Evolutionary conservation across 345 rosid species (phyloP).

Genomic region (Hirschfeldia incana): DNA sequence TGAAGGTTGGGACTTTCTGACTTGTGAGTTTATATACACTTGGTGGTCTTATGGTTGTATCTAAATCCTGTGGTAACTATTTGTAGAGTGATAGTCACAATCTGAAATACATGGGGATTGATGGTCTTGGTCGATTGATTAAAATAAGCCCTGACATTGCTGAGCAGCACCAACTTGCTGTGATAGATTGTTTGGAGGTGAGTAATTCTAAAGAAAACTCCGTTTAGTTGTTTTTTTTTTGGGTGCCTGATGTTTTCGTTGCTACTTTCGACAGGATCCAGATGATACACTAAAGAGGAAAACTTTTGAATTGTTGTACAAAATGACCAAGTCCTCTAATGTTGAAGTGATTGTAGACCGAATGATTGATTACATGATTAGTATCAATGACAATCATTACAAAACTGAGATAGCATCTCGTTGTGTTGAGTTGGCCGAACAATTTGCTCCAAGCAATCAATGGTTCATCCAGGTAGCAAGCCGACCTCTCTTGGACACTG

Average conservation of each 20-base stretch:
- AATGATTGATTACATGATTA: conserved; percentile 97
- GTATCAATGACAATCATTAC: conserved; percentile 90
- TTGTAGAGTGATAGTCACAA: conserved; percentile 96
- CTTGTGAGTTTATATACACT: background rate
- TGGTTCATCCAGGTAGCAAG: conserved; percentile 93
- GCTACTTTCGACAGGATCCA: conserved; percentile 66
- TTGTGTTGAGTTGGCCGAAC: conserved; percentile 94
- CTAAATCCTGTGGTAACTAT: conserved; percentile 25
- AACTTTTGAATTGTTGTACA: conserved; percentile 88
- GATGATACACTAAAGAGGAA: conserved; percentile 97
- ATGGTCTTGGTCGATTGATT: conserved; percentile 90
- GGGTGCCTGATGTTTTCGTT: conserved; percentile 18
- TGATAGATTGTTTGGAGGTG: conserved; percentile 99
- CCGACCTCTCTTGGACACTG: conserved; percentile 9
- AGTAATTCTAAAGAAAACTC: conserved; percentile 17
- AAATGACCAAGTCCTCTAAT: conserved; percentile 96
- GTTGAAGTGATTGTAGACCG: conserved; percentile 98
- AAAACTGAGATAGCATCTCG: conserved; percentile 97
- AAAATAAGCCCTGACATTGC: conserved; percentile 91
- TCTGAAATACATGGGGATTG: conserved; percentile 95
- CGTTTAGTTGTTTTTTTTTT: background rate
- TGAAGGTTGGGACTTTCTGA: conserved; percentile 65
- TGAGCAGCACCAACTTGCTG: conserved; percentile 98
- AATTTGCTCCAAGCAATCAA: conserved; percentile 96
- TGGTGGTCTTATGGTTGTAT: conserved; percentile 14